phyloP scores from a whole-genome alignment of 106 monocot genomes.

The Ottelia alismoides region DNA sequence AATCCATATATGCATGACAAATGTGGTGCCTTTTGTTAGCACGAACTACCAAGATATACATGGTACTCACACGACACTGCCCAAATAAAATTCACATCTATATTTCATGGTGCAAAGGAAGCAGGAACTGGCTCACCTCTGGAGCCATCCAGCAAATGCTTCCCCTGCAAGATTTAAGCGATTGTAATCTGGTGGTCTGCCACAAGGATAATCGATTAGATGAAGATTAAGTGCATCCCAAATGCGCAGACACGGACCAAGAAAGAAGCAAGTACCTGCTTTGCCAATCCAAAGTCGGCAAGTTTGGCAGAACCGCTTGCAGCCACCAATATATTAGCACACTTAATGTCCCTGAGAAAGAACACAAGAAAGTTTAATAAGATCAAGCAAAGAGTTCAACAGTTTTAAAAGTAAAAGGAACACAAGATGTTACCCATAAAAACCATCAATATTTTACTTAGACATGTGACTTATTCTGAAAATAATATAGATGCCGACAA shows the following conservation, averaged over 20 bases:
- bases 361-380: too few species aligned
- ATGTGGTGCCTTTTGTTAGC: too few species aligned
- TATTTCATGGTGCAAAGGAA: neutral
- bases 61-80: neutral
- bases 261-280: constrained; percentile 73
- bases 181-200: constrained; percentile 52
- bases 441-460: too few species aligned
- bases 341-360: constrained; percentile 70
- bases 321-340: constrained; percentile 82
- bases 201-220: constrained; percentile 1
- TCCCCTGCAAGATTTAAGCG: constrained; percentile 76
- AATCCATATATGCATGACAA: too few species aligned
- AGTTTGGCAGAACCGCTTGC: constrained; percentile 79
- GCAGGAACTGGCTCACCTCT: constrained; percentile 29
- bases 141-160: constrained; percentile 93
- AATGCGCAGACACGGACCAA: neutral
- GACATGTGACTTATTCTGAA: too few species aligned
- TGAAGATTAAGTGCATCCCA: neutral
- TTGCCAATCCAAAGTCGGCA: constrained; percentile 88
- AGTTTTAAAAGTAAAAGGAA: too few species aligned
- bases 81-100: neutral
- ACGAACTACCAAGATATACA: neutral
- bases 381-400: too few species aligned
- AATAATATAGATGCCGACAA: too few species aligned
- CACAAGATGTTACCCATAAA: too few species aligned